Percentiles rank a stretch among this genome's conserved stretches.
Conservation (phyloP, 2,329 filamentous ascomycete genomes). For the Orbilia quercus region DNA sequence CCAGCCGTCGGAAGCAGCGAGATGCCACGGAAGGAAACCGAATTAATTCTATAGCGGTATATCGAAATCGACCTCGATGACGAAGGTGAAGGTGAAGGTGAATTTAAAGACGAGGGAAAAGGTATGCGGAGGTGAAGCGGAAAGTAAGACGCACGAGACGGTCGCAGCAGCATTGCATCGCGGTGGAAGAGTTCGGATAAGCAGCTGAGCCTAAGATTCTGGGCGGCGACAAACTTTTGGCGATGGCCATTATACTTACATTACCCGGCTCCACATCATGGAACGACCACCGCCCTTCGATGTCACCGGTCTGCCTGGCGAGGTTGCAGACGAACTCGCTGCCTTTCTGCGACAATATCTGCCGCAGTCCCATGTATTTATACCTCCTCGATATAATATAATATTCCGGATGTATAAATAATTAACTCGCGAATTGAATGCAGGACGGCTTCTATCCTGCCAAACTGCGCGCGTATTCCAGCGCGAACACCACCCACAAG, state of each 20-base stretch:
- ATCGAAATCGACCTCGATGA: background rate
- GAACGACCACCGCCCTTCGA: constrained; percentile 27
- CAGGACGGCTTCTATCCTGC: constrained; percentile 38
- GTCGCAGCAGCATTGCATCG: constrained; percentile 4
- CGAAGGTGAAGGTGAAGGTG: background rate
- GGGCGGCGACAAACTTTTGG: too few species aligned
- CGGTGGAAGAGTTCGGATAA: constrained; percentile 2
- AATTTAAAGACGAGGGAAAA: background rate
- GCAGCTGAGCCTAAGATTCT: too few species aligned
- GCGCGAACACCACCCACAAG: constrained; percentile 32
- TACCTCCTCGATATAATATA: too few species aligned
- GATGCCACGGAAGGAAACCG: background rate
- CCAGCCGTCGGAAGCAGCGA: background rate
- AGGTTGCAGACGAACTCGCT: constrained; percentile 49
- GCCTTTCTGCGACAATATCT: constrained; percentile 42
- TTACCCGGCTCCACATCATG: background rate
- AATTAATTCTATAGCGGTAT: background rate
- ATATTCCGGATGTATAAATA: too few species aligned
- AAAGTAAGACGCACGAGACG: constrained; percentile 25
- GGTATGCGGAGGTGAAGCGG: background rate
- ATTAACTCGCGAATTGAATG: background rate
- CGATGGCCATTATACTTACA: too few species aligned
- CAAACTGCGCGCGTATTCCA: constrained; percentile 19
- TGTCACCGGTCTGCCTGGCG: constrained; percentile 24
- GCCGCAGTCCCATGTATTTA: constrained; percentile 25